Percentiles rank a stretch among this genome's conserved stretches.
These are phyloP conservation scores for Phytomonas sp. DNA, from an alignment of 208 protist genomes.

Conservation along the genomic window DNA sequence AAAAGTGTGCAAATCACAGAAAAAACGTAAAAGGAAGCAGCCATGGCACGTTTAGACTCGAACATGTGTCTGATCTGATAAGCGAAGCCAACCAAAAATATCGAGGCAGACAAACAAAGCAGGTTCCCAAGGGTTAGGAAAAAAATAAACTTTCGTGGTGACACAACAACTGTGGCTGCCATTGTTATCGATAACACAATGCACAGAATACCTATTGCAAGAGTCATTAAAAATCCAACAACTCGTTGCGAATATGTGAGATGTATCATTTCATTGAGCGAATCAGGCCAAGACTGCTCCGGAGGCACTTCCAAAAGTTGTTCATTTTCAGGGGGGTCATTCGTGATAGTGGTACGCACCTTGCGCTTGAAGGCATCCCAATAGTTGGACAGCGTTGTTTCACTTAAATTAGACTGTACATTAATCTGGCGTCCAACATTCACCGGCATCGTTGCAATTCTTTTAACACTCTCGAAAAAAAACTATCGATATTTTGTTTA, in stretches of 20 bases:
- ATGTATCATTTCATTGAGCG: constrained; percentile 40
- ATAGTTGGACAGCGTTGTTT: background rate
- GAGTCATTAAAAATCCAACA: constrained; percentile 63
- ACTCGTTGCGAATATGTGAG: constrained; percentile 81
- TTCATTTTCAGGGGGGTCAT: background rate
- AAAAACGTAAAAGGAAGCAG: constrained; percentile 56
- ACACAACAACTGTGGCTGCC: constrained; percentile 43
- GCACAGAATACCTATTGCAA: constrained; percentile 83
- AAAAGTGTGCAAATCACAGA: constrained; percentile 68
- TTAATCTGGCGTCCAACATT: constrained; percentile 3
- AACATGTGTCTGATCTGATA: constrained; percentile 79
- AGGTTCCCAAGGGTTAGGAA: constrained; percentile 86
- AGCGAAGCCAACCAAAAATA: constrained; percentile 76
- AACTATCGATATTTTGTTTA: constrained; percentile 3
- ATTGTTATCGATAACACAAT: constrained; percentile 55
- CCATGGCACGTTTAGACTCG: constrained; percentile 61
- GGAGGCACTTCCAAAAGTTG: background rate
- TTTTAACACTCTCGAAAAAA: background rate
- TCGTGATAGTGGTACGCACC: background rate
- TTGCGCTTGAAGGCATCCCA: background rate
- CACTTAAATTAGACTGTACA: background rate
- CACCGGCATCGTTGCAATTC: constrained; percentile 2
- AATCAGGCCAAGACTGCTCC: constrained; percentile 6
- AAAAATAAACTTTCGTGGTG: constrained; percentile 86
- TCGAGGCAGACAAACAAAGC: constrained; percentile 76